These are phyloP conservation scores for Garcia nutans DNA, from an alignment of 345 rosid genomes.

Conservation along the genomic window DNA sequence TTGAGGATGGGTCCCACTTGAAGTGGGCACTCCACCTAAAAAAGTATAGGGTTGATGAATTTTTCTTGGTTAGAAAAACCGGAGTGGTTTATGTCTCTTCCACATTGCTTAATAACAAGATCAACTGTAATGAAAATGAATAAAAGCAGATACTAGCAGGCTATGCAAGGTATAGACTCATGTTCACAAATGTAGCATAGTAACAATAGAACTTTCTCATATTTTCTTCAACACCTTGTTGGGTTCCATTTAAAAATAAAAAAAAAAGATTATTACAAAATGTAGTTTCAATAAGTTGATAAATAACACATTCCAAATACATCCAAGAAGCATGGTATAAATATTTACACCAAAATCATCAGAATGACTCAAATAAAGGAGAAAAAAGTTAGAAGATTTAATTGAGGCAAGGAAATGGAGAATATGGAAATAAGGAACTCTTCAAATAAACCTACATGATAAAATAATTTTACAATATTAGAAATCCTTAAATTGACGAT, in stretches of 20 bases:
- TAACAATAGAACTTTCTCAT: neutral
- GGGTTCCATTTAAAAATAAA: neutral
- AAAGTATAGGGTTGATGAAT: too few species aligned
- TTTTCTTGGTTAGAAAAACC: too few species aligned
- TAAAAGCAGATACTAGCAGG: neutral
- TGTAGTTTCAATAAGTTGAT: neutral
- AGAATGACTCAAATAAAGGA: neutral
- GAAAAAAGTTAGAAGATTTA: conserved; percentile 28
- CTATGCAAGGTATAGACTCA: neutral
- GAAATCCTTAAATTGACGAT: neutral
- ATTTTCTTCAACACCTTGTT: neutral
- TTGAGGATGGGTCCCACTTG: too few species aligned
- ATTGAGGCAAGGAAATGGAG: conserved; percentile 86
- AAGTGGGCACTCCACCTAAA: too few species aligned
- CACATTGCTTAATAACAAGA: neutral
- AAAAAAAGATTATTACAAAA: neutral
- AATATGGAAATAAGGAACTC: conserved; percentile 66
- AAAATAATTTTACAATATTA: conserved; percentile 7
- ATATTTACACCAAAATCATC: neutral
- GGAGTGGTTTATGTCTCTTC: too few species aligned
- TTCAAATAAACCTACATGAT: conserved; percentile 67
- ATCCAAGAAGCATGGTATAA: neutral
- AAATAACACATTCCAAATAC: neutral
- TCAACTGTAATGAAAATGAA: neutral
- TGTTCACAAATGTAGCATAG: neutral